Evolutionary conservation across 495 filamentous ascomycete genomes (phyloP), one percentile per base, ranked within the genome.

Genomic region (Penicillium bovifimosum): DNA sequence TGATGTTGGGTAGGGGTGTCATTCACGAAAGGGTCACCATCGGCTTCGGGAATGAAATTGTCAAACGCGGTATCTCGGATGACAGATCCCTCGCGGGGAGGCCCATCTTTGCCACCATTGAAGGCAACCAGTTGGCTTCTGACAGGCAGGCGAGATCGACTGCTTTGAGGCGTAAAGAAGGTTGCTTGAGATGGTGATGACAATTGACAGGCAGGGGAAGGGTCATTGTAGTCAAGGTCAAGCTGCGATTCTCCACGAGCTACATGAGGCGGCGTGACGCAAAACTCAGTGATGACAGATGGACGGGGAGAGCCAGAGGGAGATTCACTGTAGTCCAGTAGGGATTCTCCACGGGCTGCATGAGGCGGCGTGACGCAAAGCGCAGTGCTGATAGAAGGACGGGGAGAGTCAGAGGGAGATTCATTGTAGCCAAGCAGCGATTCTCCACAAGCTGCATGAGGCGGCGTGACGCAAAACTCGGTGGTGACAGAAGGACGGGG

Each of bases 51-150:
- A 2, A 34, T 10, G 9, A 43, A 48, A 10, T 28, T 48, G 18
- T 54, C 34, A 18, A 54, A 41, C 51, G 51, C 47, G 17, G 54
- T 38, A 18, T 32, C 46, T 13, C 39, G 26, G 10, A 58, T 34
- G 26, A 58, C 20, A 20, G 33, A 43, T 9, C 34, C 42, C 17
- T 50, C 11, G 48, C 53, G 16, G 24, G 36, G 44, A 39, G 17
- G 17, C 13, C 28, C 11, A 11, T 42, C 29, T 13, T 9, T 32
- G 13, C 9, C 17, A 24, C 39, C 42, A n/a, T 41, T 18, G 14
- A 50, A 50, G 20, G 48, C 14, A 29, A 50, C 8, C 29, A 42
- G 24, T 17, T 50, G 27, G 2, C 42, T 17, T 9, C 17, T 29
- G 13, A 14, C 20, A 42, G 18, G 31, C 10, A 20, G 13, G 20